These are phyloP conservation scores for Lentinus tigrinus DNA, from an alignment of 768 basidiomycete genomes.

Conservation along the genomic window DNA sequence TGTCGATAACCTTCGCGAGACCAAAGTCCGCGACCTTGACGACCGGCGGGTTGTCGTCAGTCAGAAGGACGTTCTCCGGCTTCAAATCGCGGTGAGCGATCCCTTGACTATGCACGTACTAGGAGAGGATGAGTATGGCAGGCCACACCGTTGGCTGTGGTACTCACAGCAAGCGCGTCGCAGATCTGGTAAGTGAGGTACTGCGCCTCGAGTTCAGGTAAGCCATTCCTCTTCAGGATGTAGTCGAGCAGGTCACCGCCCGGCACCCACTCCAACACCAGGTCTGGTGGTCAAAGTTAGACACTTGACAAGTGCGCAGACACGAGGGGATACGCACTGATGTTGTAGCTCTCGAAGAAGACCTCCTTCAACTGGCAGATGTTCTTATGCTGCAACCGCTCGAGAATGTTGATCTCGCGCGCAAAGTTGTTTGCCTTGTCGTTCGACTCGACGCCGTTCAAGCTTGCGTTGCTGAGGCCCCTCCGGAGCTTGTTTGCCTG, in stretches of 20 bases:
- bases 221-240: conserved; percentile 59
- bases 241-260: conserved; percentile 89
- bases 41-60: conserved; percentile 59
- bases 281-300: conserved; percentile 48
- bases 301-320: conserved; percentile 29
- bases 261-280: conserved; percentile 81
- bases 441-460: conserved; percentile 3
- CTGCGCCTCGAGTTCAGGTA: conserved; percentile 59
- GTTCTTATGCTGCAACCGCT: conserved; percentile 74
- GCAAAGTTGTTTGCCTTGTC: conserved; percentile 40
- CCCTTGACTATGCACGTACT: conserved; percentile 71
- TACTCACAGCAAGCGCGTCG: conserved; percentile 65
- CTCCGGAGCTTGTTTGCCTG: conserved; percentile 46
- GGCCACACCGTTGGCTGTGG: background rate
- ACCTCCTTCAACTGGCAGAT: conserved; percentile 80
- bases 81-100: conserved; percentile 94
- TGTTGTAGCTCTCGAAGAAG: conserved; percentile 60
- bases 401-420: conserved; percentile 79
- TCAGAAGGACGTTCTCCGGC: conserved; percentile 91
- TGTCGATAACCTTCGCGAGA: conserved; percentile 87
- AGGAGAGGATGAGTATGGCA: background rate
- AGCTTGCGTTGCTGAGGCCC: conserved; percentile 7
- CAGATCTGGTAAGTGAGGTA: conserved; percentile 84
- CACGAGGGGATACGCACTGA: conserved; percentile 46
- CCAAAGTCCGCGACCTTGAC: conserved; percentile 97